Conservation (phyloP, 768 basidiomycete genomes). For the Mycena metata region DNA sequence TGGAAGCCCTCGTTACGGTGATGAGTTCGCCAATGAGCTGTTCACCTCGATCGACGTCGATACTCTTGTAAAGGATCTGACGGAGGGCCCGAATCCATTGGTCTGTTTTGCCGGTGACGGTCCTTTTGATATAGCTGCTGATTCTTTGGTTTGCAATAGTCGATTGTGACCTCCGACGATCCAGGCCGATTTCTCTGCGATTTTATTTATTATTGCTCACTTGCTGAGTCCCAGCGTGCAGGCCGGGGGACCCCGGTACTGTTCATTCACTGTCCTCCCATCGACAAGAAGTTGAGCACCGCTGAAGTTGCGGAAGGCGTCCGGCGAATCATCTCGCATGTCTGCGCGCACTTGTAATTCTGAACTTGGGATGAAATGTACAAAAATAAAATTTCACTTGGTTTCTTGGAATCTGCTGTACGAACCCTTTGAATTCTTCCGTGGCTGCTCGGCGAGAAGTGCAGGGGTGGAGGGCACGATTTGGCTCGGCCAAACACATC, state of each 20-base stretch:
- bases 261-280: constrained; percentile 80
- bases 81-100: constrained; percentile 30
- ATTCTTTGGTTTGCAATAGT: no score
- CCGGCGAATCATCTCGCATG: not conserved
- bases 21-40: constrained; percentile 35
- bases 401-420: not conserved
- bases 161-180: constrained; percentile 42
- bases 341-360: constrained; percentile 7
- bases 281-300: constrained; percentile 54
- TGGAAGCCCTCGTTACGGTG: constrained; percentile 27
- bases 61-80: constrained; percentile 29
- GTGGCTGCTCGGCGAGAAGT: no score
- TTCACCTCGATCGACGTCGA: constrained; percentile 34
- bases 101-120: not conserved
- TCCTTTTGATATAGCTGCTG: no score
- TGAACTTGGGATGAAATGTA: not conserved
- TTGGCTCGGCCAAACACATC: no score
- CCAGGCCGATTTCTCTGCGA: constrained; percentile 84
- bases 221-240: constrained; percentile 74
- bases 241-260: constrained; percentile 65
- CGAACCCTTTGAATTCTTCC: no score
- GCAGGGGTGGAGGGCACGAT: no score
- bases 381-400: not conserved
- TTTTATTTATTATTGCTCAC: constrained; percentile 82
- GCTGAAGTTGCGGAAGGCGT: constrained; percentile 16